Evolutionary conservation across 106 monocot species (phyloP).

Genomic region (Allium cepa): DNA sequence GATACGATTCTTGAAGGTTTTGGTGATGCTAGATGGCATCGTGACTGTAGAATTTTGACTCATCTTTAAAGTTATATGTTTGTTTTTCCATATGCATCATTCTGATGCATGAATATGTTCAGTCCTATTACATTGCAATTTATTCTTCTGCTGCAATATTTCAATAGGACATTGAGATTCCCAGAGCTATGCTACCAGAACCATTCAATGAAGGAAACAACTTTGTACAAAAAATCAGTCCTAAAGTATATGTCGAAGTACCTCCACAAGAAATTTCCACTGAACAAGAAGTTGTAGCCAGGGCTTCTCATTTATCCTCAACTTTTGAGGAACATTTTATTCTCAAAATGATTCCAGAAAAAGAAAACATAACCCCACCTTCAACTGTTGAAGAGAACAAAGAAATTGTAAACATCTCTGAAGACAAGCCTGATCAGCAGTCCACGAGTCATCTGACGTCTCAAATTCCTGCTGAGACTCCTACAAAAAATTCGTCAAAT

Average conservation of each 20-base stretch:
- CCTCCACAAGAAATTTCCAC: constrained; percentile 4
- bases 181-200: constrained; percentile 48
- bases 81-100: too few species aligned
- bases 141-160: too few species aligned
- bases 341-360: constrained; percentile 24
- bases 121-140: too few species aligned
- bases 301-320: constrained; percentile 39
- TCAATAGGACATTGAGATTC: constrained; percentile 43
- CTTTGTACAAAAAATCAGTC: not conserved
- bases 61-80: too few species aligned
- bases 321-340: constrained; percentile 41
- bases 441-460: constrained; percentile 6
- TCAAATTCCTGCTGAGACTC: constrained; percentile 20
- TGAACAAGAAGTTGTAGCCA: constrained; percentile 6
- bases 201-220: constrained; percentile 30
- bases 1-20: too few species aligned
- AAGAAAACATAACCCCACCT: constrained; percentile 21
- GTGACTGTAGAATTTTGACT: too few species aligned
- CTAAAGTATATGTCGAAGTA: constrained; percentile 10
- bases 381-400: constrained; percentile 5
- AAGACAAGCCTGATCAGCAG: constrained; percentile 2
- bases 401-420: constrained; percentile 3
- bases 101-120: too few species aligned
- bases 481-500: constrained; percentile 16
- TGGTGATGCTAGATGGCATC: too few species aligned